Evolutionary conservation across 345 rosid species (phyloP).

Genomic region (Hevea brasiliensis): DNA sequence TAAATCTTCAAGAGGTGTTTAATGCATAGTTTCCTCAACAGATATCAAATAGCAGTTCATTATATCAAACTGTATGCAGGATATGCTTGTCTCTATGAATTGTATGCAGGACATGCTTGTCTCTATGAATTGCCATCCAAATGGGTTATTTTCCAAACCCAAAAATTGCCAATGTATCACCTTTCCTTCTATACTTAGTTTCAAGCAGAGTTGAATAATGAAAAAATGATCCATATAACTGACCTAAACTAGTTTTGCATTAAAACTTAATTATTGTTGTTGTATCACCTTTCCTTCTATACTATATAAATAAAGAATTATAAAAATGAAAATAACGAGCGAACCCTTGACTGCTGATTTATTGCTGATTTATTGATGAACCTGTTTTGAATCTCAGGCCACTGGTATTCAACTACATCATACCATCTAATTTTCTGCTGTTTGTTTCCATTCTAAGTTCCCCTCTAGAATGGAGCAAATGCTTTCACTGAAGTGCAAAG

Average conservation of each 20-base stretch:
- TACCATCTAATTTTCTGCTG: background rate
- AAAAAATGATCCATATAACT: too few species aligned
- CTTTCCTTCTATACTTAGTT: too few species aligned
- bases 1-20: background rate
- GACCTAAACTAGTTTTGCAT: too few species aligned
- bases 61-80: too few species aligned
- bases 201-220: too few species aligned
- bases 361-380: background rate
- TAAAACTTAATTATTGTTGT: too few species aligned
- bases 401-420: background rate
- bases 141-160: background rate
- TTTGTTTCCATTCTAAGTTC: conserved; percentile 4
- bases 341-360: background rate
- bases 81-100: too few species aligned
- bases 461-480: conserved; percentile 18
- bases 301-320: background rate
- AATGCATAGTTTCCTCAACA: background rate
- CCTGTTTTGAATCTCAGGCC: background rate
- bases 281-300: background rate
- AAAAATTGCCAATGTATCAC: too few species aligned
- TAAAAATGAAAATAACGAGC: background rate
- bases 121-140: background rate
- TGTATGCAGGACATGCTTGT: background rate
- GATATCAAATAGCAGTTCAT: background rate
- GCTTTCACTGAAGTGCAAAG: conserved; percentile 14